phyloP scores from a whole-genome alignment of 1,284 basidiomycete species.

The Leccinum fallax region DNA sequence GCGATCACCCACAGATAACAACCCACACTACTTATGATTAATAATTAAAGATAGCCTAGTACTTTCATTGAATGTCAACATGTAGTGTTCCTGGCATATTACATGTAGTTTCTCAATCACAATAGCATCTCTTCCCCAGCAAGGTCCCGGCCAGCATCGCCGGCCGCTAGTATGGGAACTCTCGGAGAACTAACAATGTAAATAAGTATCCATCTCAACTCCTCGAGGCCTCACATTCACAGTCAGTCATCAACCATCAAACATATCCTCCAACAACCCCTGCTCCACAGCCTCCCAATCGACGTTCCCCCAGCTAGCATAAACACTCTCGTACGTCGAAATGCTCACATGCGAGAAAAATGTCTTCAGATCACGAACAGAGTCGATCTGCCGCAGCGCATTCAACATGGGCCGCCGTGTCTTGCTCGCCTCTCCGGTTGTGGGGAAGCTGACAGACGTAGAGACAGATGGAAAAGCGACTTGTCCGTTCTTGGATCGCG shows the following conservation, averaged over 20 bases:
- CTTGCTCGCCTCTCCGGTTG: constrained; percentile 36
- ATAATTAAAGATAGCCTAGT: no score
- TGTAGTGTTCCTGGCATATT: no score
- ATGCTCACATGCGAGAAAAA: constrained; percentile 92
- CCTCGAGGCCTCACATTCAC: background rate
- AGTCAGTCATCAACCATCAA: constrained; percentile 61
- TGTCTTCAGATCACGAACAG: constrained; percentile 77
- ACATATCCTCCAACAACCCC: constrained; percentile 83
- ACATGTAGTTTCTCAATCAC: no score
- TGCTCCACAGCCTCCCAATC: constrained; percentile 89
- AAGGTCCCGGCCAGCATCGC: no score
- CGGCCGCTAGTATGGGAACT: no score
- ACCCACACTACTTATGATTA: no score
- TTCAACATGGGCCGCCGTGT: constrained; percentile 77
- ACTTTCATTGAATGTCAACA: no score
- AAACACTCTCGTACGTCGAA: constrained; percentile 87
- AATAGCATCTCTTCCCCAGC: no score
- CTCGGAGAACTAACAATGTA: no score
- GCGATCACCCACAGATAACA: no score
- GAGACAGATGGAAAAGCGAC: constrained; percentile 22
- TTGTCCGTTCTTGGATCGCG: constrained; percentile 29
- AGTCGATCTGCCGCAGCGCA: constrained; percentile 70
- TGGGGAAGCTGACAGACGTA: constrained; percentile 32
- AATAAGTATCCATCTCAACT: no score
- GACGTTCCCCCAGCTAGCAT: constrained; percentile 73